Percentiles rank a stretch among this genome's conserved stretches.
These are phyloP conservation scores for Pseudogymnoascus sp. DNA, from an alignment of 2,329 filamentous ascomycete genomes.

Conservation along the genomic window DNA sequence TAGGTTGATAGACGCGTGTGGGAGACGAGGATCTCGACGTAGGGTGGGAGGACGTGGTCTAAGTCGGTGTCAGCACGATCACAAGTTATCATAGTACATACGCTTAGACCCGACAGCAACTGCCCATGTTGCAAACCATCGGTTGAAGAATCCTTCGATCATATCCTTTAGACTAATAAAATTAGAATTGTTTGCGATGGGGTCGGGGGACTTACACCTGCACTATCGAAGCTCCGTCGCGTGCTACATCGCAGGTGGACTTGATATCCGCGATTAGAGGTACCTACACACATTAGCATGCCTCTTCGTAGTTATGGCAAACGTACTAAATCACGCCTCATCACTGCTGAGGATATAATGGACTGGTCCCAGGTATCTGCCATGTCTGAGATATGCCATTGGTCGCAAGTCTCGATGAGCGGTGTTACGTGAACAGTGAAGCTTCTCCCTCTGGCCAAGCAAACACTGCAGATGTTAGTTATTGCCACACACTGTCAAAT, in stretches of 20 bases:
- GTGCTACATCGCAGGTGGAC: constrained; percentile 52
- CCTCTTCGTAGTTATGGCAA: background rate
- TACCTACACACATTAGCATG: constrained; percentile 33
- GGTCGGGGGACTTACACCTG: constrained; percentile 37
- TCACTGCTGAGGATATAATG: constrained; percentile 63
- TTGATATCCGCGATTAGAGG: constrained; percentile 51
- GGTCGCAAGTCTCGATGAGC: constrained; percentile 59
- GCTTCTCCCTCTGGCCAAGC: constrained; percentile 59
- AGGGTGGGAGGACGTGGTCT: constrained; percentile 57
- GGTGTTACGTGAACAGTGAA: constrained; percentile 62
- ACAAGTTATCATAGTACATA: constrained; percentile 24
- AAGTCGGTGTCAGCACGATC: constrained; percentile 12
- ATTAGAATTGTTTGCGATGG: constrained; percentile 8
- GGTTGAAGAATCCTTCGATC: constrained; percentile 59
- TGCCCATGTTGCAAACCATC: constrained; percentile 59
- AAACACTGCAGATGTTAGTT: constrained; percentile 42
- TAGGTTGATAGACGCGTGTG: constrained; percentile 71
- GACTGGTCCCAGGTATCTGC: constrained; percentile 62
- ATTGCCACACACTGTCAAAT: constrained; percentile 12
- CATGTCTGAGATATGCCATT: constrained; percentile 58
- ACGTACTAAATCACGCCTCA: constrained; percentile 58
- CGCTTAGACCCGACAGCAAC: constrained; percentile 47
- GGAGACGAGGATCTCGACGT: constrained; percentile 67
- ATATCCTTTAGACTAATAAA: constrained; percentile 44
- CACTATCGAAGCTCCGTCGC: constrained; percentile 46